These are phyloP conservation scores for Phyllosticta citribraziliensis DNA, from an alignment of 2,329 filamentous ascomycete species.

Conservation along the genomic window DNA sequence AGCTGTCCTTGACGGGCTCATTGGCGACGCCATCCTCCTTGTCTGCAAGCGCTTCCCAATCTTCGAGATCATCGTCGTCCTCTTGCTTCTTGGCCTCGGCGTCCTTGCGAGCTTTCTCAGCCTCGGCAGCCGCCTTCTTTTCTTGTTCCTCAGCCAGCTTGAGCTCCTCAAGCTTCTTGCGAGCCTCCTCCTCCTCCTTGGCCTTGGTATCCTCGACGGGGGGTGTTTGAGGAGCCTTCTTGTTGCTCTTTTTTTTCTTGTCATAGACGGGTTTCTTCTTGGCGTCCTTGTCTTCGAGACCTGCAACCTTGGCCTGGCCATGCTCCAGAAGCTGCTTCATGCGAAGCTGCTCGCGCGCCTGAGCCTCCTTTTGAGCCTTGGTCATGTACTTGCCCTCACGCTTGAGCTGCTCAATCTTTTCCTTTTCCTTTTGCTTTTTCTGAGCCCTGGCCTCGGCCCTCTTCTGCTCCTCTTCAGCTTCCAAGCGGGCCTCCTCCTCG, in stretches of 20 bases:
- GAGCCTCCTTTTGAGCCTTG: slow-evolving; percentile 76
- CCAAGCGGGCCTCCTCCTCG: slow-evolving; percentile 55
- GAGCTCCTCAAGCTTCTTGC: slow-evolving; percentile 46
- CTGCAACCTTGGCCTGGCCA: slow-evolving; percentile 49
- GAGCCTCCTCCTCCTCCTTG: slow-evolving; percentile 44
- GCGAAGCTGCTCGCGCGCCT: slow-evolving; percentile 67
- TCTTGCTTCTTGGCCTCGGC: slow-evolving; percentile 60
- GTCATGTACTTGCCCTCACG: slow-evolving; percentile 80
- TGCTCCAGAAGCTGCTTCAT: slow-evolving; percentile 77
- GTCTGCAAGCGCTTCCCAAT: slow-evolving; percentile 79
- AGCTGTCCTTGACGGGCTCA: slow-evolving; percentile 81
- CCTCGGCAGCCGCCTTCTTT: slow-evolving; percentile 64
- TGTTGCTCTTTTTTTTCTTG: slow-evolving; percentile 59
- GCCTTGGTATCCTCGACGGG: slow-evolving; percentile 41
- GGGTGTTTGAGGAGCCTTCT: slow-evolving; percentile 31
- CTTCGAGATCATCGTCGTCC: slow-evolving; percentile 58
- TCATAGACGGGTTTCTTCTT: slow-evolving; percentile 74
- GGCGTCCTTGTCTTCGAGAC: slow-evolving; percentile 50
- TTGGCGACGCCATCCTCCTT: slow-evolving; percentile 72
- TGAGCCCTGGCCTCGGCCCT: slow-evolving; percentile 63
- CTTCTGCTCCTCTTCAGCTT: slow-evolving; percentile 58
- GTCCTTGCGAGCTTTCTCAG: slow-evolving; percentile 58
- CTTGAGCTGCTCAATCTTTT: slow-evolving; percentile 77
- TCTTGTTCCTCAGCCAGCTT: slow-evolving; percentile 52
- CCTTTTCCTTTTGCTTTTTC: slow-evolving; percentile 81